Evolutionary conservation across 1,284 basidiomycete genomes (phyloP), one percentile per base, ranked within the genome.

Genomic region (Austroboletus novae-zelandiae): DNA sequence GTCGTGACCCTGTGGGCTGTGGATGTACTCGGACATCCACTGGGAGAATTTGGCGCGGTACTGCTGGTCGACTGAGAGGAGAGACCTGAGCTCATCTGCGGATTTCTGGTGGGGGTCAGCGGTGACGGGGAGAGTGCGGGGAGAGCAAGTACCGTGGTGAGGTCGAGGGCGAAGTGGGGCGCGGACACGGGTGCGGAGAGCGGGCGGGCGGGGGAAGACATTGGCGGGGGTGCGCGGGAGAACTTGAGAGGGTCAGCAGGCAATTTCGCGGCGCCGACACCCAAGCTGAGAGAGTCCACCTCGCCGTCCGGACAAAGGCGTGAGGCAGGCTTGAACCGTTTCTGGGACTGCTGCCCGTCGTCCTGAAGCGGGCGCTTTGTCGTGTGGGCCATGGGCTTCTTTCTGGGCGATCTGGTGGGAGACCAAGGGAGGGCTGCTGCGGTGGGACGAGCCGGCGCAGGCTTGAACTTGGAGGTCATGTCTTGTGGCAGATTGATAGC

Each of bases 301-400:
- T 58, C 67, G 49, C 62, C 43, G 51, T 58, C 3, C 30, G 30
- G 42, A 57, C 61, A 5, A 52, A 48, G 30, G 53, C 53, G 40
- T 41, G 35, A 35, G n/a, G 35, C 35, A 6, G 62, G 67, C 49
- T 74, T 80, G 30, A 69, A 64, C 15, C 77, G 71, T 57, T 82
- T 81, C 7, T 59, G 51, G 5, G 67, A 56, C 25, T 1, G 69
- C 62, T 25, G 74, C 60, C 1, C 66, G 59, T 2, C 69, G 52
- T 53, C 76, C 76, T 0, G 75, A 71, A 5, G 76, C 75, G 71
- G 60, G 23, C 80, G 72, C 56, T 83, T 83, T 2, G 46, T 25
- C 0, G 48, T 71, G 37, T 13, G 13, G 3, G 47, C 31, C 31
- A 32, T 32, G 31, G 31, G 25, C 1, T 25, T 25, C 25, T 25